Conservation (phyloP, 148 eudicot genomes). For the Fagopyrum tataricum region DNA sequence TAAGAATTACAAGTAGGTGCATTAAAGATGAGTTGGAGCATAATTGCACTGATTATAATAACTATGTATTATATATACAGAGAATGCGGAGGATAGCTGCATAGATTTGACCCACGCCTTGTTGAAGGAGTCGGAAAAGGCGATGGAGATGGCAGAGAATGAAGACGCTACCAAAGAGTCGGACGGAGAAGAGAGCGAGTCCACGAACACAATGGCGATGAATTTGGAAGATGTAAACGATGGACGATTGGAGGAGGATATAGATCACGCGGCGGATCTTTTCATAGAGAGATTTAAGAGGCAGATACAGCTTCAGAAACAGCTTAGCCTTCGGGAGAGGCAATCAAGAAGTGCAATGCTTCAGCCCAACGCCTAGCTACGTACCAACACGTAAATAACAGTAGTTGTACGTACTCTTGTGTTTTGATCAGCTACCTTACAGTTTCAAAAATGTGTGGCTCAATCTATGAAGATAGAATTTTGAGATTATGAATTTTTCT, state of each 20-base stretch:
- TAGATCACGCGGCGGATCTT: conserved; percentile 34
- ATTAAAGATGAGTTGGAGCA: too few species aligned
- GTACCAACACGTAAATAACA: not conserved
- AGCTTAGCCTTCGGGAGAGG: conserved; percentile 15
- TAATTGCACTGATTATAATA: not conserved
- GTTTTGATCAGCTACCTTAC: too few species aligned
- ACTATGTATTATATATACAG: not conserved
- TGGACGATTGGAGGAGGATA: conserved; percentile 18
- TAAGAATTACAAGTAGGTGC: too few species aligned
- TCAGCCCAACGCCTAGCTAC: not conserved
- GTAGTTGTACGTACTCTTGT: not conserved
- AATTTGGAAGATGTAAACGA: not conserved
- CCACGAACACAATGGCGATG: not conserved
- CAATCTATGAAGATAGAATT: too few species aligned
- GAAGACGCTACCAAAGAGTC: not conserved
- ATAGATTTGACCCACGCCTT: conserved; percentile 14
- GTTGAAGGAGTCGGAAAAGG: conserved; percentile 21
- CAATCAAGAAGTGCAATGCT: not conserved
- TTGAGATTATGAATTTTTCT: too few species aligned
- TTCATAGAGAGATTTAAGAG: conserved; percentile 34
- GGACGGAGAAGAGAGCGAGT: not conserved
- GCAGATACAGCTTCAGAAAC: conserved; percentile 27
- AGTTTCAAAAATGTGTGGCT: too few species aligned
- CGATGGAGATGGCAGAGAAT: conserved; percentile 2
- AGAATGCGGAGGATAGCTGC: not conserved